Percentiles rank a stretch among this genome's conserved stretches.
Conservation (phyloP, 1,284 basidiomycete species). For the Naganishia liquefaciens region DNA sequence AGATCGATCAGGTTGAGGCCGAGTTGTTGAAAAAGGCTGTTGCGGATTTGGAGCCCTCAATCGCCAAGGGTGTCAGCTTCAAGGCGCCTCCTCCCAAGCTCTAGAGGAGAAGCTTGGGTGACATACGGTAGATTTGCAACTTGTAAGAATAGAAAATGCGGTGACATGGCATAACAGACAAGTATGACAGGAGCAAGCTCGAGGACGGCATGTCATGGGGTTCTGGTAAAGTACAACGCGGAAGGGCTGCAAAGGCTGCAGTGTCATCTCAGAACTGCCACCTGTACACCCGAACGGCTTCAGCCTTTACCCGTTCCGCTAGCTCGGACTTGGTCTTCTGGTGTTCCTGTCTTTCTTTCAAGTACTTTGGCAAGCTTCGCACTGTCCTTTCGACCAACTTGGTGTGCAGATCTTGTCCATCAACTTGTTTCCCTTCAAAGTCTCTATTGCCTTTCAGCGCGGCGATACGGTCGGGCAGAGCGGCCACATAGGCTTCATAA, state of each 20-base stretch:
- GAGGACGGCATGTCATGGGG: too few relatives aligned
- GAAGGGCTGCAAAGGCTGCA: background rate
- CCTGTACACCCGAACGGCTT: conserved; percentile 18
- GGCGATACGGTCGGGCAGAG: conserved; percentile 19
- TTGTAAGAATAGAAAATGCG: conserved; percentile 19
- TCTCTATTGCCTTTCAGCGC: conserved; percentile 1
- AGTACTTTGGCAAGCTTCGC: conserved; percentile 21
- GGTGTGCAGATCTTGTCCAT: conserved; percentile 10
- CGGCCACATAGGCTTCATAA: conserved; percentile 14
- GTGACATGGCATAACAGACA: background rate
- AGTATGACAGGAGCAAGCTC: too few relatives aligned
- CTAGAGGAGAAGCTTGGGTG: conserved; percentile 36
- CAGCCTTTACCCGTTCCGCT: conserved; percentile 6
- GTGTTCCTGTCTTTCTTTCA: conserved; percentile 3
- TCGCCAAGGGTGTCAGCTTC: conserved; percentile 56
- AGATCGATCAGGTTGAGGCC: conserved; percentile 57
- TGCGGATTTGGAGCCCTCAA: conserved; percentile 58
- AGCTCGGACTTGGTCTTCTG: conserved; percentile 13
- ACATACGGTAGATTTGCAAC: conserved; percentile 1
- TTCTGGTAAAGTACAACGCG: too few relatives aligned
- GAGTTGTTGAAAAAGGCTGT: conserved; percentile 57
- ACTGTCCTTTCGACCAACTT: conserved; percentile 14
- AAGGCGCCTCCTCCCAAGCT: conserved; percentile 50
- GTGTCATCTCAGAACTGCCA: conserved; percentile 2
- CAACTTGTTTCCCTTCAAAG: conserved; percentile 7